Conservation (phyloP, 441 rosid genomes). For the Codiaeum variegatum region DNA sequence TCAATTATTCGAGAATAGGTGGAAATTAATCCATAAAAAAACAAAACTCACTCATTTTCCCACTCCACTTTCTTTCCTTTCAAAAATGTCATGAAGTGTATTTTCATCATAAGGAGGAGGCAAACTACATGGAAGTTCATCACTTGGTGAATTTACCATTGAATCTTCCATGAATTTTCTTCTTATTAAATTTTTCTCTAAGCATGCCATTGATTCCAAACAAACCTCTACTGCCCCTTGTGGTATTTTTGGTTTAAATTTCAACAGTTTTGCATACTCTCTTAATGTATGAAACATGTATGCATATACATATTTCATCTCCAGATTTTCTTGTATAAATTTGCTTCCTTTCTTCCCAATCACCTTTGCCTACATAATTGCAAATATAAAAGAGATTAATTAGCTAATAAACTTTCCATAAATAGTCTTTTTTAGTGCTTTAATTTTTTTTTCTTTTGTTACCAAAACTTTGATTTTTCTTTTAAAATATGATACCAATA, state of each 20-base stretch:
- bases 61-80: slow-evolving; percentile 29
- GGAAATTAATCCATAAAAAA: neutral
- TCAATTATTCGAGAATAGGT: no score
- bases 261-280: slow-evolving; percentile 61
- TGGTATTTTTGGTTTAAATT: slow-evolving; percentile 54
- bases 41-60: slow-evolving; percentile 15
- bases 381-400: neutral
- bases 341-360: slow-evolving; percentile 56
- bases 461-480: no score
- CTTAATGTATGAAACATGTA: slow-evolving; percentile 66
- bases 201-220: slow-evolving; percentile 44
- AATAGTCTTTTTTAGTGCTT: no score
- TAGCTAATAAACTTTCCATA: no score
- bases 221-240: slow-evolving; percentile 41
- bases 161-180: slow-evolving; percentile 60
- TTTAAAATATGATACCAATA: no score
- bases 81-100: slow-evolving; percentile 21
- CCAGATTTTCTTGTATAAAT: slow-evolving; percentile 43
- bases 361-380: slow-evolving; percentile 46
- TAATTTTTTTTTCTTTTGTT: no score
- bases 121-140: slow-evolving; percentile 45
- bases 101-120: slow-evolving; percentile 40
- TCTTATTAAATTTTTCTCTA: slow-evolving; percentile 25
- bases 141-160: slow-evolving; percentile 48
- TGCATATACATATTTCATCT: slow-evolving; percentile 58